These are phyloP conservation scores for Sphaerulina musiva DNA, from an alignment of 2,329 filamentous ascomycete species.

Conservation along the genomic window DNA sequence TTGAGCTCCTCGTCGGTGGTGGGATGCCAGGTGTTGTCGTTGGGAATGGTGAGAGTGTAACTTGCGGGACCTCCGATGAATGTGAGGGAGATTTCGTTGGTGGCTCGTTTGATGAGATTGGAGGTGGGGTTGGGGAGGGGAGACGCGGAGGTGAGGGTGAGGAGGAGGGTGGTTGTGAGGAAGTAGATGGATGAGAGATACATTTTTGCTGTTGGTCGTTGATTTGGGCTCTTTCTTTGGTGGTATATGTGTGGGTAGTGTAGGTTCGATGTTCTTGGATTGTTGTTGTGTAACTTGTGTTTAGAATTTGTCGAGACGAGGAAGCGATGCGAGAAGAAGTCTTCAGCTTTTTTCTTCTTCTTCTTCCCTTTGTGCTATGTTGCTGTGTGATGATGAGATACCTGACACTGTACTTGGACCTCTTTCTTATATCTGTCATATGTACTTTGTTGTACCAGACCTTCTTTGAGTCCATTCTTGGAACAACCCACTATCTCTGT, in stretches of 20 bases:
- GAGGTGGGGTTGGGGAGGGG: not conserved
- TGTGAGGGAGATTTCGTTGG: not conserved
- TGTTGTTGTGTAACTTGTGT: no score
- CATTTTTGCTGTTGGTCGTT: not conserved
- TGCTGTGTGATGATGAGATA: conserved; percentile 3
- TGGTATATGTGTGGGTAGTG: no score
- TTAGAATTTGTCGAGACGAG: no score
- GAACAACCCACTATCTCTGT: not conserved
- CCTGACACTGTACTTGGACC: conserved; percentile 2
- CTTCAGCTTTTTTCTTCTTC: no score
- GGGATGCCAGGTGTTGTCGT: not conserved
- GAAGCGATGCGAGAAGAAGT: no score
- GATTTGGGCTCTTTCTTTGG: no score
- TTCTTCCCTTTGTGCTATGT: not conserved
- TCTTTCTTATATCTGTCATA: conserved; percentile 10
- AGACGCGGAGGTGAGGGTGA: conserved; percentile 5
- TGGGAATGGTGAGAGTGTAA: conserved; percentile 6
- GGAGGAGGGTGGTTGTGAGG: not conserved
- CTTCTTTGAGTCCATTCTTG: not conserved
- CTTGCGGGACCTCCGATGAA: conserved; percentile 11
- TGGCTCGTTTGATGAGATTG: not conserved
- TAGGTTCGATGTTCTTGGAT: no score
- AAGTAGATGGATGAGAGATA: conserved; percentile 4
- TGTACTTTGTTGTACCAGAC: not conserved
- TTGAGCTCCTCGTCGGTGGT: conserved; percentile 5